Evolutionary conservation across 2,329 filamentous ascomycete species (phyloP), one percentile per base, ranked within the genome.

Genomic region (Clonostachys rhizophaga): DNA sequence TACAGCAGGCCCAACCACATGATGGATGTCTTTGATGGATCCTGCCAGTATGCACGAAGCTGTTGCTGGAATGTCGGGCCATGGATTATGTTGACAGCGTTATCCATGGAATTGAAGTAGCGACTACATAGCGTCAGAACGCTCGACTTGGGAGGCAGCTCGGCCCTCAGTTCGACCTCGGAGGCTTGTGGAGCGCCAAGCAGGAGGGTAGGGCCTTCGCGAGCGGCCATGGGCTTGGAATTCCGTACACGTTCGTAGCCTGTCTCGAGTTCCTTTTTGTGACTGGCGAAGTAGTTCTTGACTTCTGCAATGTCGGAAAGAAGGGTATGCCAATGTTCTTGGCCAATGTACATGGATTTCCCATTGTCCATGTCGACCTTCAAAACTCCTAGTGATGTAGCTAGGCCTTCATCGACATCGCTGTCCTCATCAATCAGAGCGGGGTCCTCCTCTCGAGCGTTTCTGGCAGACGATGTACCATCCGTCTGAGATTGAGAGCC

Each of bases 291-390:
- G 68, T 94, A 96, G 55, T 86, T 91, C 62, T 92, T 95, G 24
- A 99, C 92, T 70, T 99, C 94, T 10, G 89, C 77, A 53, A 99
- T 94, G 65, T 91, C 88, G 55, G 82, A 76, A 47, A 95, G 70
- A 46, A 95, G 81, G 37, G 85, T 82, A 56, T 88, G 85, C 89
- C 90, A 95, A 64, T 94, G 87, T 47, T 88, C 85, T 54, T 90
- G 86, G 47, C 89, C 90, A 51, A 92, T 73, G 61, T 94, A 95
- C 69, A 89, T 81, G 20, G 86, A 86, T 64, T 90, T 90, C 47
- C 82, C 84, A 58, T 87, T 87, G 59, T 87, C 87, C 18, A 76
- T 67, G 57, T 91, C 87, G 52, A 95, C 85, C 60, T 91, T 91
- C 59, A 95, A 78, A 42, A 91, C 76, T n/a, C 89, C 89, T 51